Evolutionary conservation across 768 basidiomycete species (phyloP).

Genomic region (Holtermannia corniformis): DNA sequence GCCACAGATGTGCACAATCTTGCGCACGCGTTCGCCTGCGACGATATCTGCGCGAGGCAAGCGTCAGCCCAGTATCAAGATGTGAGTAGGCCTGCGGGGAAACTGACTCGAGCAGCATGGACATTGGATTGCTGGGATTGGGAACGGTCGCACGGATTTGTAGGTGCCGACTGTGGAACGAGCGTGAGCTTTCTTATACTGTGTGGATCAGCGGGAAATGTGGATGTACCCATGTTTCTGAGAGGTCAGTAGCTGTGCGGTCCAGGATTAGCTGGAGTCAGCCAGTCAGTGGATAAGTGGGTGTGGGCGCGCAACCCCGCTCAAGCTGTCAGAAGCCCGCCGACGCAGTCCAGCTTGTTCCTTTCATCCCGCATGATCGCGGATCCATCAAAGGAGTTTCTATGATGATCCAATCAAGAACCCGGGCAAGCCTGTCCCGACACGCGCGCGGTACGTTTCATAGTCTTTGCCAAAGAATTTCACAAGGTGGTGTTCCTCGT

Average conservation of each 20-base stretch:
- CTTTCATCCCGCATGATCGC: too few relatives aligned
- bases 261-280: too few relatives aligned
- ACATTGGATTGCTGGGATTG: background rate
- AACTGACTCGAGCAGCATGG: background rate
- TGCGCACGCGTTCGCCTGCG: background rate
- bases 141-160: background rate
- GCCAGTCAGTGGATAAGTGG: too few relatives aligned
- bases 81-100: background rate
- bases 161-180: too few relatives aligned
- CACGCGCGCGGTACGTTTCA: conserved; percentile 58
- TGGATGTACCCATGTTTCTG: too few relatives aligned
- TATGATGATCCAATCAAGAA: background rate
- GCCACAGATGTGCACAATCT: background rate
- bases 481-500: conserved; percentile 68
- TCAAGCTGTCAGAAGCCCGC: too few relatives aligned
- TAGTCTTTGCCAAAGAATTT: conserved; percentile 89
- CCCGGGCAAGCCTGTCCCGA: conserved; percentile 73
- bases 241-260: too few relatives aligned
- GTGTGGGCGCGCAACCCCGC: too few relatives aligned
- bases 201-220: too few relatives aligned
- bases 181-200: too few relatives aligned
- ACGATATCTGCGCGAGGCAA: background rate
- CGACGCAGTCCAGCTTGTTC: too few relatives aligned
- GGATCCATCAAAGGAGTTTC: too few relatives aligned
- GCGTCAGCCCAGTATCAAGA: background rate